Conservation (phyloP, 495 filamentous ascomycete genomes). For the Xylaria bambusicola region DNA sequence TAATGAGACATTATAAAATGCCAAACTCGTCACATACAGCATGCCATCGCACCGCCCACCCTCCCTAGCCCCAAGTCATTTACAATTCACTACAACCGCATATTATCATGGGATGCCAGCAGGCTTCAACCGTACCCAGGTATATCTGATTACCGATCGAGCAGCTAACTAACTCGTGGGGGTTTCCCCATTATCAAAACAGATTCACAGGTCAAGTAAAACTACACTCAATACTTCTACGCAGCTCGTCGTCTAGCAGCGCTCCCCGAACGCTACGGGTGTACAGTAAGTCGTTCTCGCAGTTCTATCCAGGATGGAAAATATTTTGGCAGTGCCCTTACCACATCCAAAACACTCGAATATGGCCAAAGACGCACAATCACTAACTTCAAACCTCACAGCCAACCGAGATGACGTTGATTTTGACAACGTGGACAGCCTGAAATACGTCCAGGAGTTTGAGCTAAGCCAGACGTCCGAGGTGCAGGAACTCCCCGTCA, state of each 20-base stretch:
- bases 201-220: slow-evolving; percentile 95
- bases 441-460: slow-evolving; percentile 72
- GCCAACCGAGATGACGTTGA: slow-evolving; percentile 84
- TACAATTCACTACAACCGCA: no score
- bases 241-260: slow-evolving; percentile 65
- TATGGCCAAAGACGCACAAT: neutral
- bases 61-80: no score
- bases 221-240: slow-evolving; percentile 83
- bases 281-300: slow-evolving; percentile 46
- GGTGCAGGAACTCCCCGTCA: slow-evolving; percentile 81
- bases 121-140: no score
- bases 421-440: slow-evolving; percentile 71
- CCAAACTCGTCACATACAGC: no score
- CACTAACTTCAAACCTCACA: neutral
- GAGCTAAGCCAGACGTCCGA: slow-evolving; percentile 77
- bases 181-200: neutral
- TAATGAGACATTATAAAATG: no score
- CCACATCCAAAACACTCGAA: neutral
- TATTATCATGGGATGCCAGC: neutral
- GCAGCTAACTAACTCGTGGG: neutral
- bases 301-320: neutral
- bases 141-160: no score
- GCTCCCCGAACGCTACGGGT: slow-evolving; percentile 85
- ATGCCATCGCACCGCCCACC: no score
- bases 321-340: no score